Conservation (phyloP, 83 land plant genomes). For the Thuja plicata region DNA sequence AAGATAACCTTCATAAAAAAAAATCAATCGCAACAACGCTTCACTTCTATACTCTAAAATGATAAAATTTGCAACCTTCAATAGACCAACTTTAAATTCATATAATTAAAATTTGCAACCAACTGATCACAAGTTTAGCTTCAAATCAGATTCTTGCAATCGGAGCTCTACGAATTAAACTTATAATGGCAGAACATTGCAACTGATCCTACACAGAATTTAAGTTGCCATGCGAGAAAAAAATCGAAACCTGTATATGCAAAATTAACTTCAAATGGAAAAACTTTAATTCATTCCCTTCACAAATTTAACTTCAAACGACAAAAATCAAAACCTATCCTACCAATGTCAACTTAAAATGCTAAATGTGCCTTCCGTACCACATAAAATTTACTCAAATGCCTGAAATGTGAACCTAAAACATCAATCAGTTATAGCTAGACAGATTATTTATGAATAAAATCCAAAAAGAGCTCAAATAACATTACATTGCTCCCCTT, state of each 20-base stretch:
- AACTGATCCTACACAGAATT: neutral
- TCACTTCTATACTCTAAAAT: no score
- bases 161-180: neutral
- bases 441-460: neutral
- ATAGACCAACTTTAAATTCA: neutral
- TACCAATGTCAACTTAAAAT: neutral
- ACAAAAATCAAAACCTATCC: neutral
- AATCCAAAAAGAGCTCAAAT: conserved; percentile 8
- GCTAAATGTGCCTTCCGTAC: neutral
- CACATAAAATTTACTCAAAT: neutral
- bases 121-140: neutral
- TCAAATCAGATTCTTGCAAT: neutral
- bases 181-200: neutral
- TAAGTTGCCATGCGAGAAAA: no score
- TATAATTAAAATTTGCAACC: neutral
- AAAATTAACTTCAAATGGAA: neutral
- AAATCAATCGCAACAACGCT: no score
- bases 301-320: neutral
- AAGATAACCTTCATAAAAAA: neutral
- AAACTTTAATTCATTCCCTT: neutral
- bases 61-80: no score
- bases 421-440: neutral
- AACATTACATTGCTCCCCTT: conserved; percentile 17
- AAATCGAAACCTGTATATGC: neutral
- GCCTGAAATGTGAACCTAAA: neutral